phyloP scores from a whole-genome alignment of 108 stramenopile species.

The Cylindrotheca closterium region DNA sequence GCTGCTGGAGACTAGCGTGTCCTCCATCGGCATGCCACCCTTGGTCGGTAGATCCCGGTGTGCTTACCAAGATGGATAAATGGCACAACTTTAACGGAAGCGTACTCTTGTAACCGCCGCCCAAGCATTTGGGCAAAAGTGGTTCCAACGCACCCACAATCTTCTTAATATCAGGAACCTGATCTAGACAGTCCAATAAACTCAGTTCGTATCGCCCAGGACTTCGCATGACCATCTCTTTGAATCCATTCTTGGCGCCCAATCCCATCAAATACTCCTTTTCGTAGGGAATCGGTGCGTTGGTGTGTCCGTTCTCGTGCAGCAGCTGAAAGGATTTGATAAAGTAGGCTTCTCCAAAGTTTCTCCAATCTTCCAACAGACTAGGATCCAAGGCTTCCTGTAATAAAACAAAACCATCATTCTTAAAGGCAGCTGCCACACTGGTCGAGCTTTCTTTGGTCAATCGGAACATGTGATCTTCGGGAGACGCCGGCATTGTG shows the following conservation, averaged over 20 bases:
- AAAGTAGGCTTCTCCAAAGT: slow-evolving; percentile 20
- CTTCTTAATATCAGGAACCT: slow-evolving; percentile 4
- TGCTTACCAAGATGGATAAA: slow-evolving; percentile 58
- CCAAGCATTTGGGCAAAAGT: slow-evolving; percentile 8
- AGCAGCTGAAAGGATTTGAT: slow-evolving; percentile 10
- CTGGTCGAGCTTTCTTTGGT: neutral
- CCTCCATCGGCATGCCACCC: slow-evolving; percentile 79
- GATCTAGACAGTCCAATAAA: slow-evolving; percentile 11
- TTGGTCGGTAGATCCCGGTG: slow-evolving; percentile 62
- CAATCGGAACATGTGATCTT: neutral
- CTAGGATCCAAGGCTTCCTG: neutral
- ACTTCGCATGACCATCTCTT: slow-evolving; percentile 74
- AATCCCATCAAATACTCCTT: slow-evolving; percentile 21
- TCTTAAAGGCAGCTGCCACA: slow-evolving; percentile 11
- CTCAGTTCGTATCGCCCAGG: slow-evolving; percentile 70
- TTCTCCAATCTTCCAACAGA: slow-evolving; percentile 17
- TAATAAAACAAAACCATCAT: slow-evolving; percentile 32
- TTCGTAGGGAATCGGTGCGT: neutral
- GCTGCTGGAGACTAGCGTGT: slow-evolving; percentile 43
- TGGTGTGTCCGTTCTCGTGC: slow-evolving; percentile 10
- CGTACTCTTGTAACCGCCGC: neutral
- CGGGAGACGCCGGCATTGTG: too few relatives aligned
- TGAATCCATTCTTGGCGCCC: slow-evolving; percentile 59
- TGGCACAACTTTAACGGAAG: slow-evolving; percentile 14
- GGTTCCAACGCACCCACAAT: slow-evolving; percentile 9